phyloP scores from a whole-genome alignment of 2,329 filamentous ascomycete genomes.

The Xylariaceae sp. region DNA sequence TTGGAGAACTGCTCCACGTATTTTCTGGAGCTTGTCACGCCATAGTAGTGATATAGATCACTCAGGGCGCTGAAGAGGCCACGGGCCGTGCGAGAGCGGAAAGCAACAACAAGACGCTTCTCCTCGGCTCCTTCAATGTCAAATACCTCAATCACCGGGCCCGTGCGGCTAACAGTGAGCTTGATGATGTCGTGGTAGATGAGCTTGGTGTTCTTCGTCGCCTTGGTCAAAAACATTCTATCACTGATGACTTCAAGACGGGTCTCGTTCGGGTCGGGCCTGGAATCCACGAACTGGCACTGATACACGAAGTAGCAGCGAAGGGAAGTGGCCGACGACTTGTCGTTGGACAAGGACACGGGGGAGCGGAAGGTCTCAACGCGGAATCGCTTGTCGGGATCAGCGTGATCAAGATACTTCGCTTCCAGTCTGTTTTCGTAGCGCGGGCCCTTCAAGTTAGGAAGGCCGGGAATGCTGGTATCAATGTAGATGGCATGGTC shows the following conservation, averaged over 20 bases:
- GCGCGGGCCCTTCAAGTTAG: conserved; percentile 69
- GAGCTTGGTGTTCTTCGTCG: conserved; percentile 88
- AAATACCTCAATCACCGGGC: conserved; percentile 96
- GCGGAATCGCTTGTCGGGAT: conserved; percentile 70
- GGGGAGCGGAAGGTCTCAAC: conserved; percentile 96
- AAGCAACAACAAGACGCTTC: conserved; percentile 91
- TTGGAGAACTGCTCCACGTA: conserved; percentile 99
- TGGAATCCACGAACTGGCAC: conserved; percentile 77
- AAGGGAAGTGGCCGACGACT: conserved; percentile 71
- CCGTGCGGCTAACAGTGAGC: conserved; percentile 75
- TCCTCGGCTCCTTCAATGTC: conserved; percentile 88
- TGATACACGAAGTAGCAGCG: conserved; percentile 99
- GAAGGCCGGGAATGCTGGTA: conserved; percentile 84
- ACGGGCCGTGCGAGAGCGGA: conserved; percentile 85
- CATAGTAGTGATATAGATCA: conserved; percentile 98
- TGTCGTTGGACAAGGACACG: conserved; percentile 63
- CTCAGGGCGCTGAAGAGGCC: conserved; percentile 93
- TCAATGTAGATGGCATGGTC: conserved; percentile 99
- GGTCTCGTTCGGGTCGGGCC: conserved; percentile 72
- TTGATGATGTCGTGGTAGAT: conserved; percentile 94
- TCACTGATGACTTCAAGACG: conserved; percentile 88
- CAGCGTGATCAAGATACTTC: conserved; percentile 86
- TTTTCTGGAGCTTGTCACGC: conserved; percentile 90
- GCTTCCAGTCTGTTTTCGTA: conserved; percentile 92
- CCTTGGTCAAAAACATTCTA: conserved; percentile 90